These are phyloP conservation scores for Scleroderma bovista DNA, from an alignment of 768 basidiomycete genomes.

Conservation along the genomic window DNA sequence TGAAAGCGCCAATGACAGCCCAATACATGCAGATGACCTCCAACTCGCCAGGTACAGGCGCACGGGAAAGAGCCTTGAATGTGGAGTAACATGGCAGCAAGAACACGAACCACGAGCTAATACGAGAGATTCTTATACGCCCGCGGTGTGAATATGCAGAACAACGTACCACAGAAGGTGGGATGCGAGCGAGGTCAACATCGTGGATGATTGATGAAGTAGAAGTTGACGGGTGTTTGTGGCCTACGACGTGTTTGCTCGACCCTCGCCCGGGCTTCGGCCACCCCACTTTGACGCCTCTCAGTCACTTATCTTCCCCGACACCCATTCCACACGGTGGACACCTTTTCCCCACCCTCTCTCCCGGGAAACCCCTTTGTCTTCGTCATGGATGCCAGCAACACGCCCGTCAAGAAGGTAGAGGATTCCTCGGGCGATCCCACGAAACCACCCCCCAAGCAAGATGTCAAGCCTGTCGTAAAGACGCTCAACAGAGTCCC, in stretches of 20 bases:
- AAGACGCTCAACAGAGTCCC: slow-evolving; percentile 84
- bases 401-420: slow-evolving; percentile 47
- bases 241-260: neutral
- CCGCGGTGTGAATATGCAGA: neutral
- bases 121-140: neutral
- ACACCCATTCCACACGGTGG: neutral
- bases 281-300: slow-evolving; percentile 12
- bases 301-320: slow-evolving; percentile 8
- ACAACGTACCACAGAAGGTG: slow-evolving; percentile 41
- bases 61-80: slow-evolving; percentile 58
- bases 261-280: slow-evolving; percentile 21
- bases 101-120: slow-evolving; percentile 69
- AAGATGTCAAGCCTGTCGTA: slow-evolving; percentile 64
- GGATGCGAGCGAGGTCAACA: slow-evolving; percentile 47
- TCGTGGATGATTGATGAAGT: slow-evolving; percentile 17
- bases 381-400: slow-evolving; percentile 16
- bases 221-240: slow-evolving; percentile 8
- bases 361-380: neutral
- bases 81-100: slow-evolving; percentile 59
- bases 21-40: slow-evolving; percentile 60
- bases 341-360: neutral
- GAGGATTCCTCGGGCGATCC: slow-evolving; percentile 42
- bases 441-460: slow-evolving; percentile 39
- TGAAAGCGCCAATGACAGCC: slow-evolving; percentile 53
- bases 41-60: slow-evolving; percentile 47